These are phyloP conservation scores for Cynara cardunculus DNA, from an alignment of 129 eudicot genomes.

Conservation along the genomic window DNA sequence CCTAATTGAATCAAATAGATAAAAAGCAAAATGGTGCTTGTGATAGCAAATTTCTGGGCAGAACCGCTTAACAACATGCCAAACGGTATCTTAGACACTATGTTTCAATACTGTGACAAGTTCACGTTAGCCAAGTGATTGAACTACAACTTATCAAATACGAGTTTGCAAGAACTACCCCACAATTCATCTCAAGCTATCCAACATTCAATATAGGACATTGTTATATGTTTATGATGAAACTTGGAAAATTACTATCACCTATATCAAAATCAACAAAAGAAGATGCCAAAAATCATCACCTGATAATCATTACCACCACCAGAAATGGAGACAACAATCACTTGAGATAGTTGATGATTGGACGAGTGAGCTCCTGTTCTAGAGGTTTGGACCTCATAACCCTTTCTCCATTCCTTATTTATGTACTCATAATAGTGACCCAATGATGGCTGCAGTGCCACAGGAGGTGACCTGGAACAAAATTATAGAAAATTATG, in stretches of 20 bases:
- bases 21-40: neutral
- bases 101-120: neutral
- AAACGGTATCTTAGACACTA: neutral
- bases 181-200: slow-evolving; percentile 3
- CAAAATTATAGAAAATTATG: slow-evolving; percentile 6
- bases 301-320: slow-evolving; percentile 99
- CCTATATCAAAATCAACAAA: slow-evolving; percentile 2
- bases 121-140: neutral
- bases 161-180: neutral
- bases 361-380: slow-evolving; percentile 36
- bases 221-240: neutral
- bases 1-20: neutral
- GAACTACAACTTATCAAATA: neutral
- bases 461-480: slow-evolving; percentile 82
- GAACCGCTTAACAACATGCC: neutral
- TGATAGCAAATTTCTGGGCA: neutral
- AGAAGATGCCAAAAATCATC: slow-evolving; percentile 4
- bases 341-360: slow-evolving; percentile 61
- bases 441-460: slow-evolving; percentile 96
- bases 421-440: slow-evolving; percentile 74
- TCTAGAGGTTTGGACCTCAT: slow-evolving; percentile 52
- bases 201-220: neutral
- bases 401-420: slow-evolving; percentile 89
- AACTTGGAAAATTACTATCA: neutral
- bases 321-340: slow-evolving; percentile 90